These are phyloP conservation scores for Penicillium mononematosum DNA, from an alignment of 495 filamentous ascomycete genomes.

Conservation along the genomic window DNA sequence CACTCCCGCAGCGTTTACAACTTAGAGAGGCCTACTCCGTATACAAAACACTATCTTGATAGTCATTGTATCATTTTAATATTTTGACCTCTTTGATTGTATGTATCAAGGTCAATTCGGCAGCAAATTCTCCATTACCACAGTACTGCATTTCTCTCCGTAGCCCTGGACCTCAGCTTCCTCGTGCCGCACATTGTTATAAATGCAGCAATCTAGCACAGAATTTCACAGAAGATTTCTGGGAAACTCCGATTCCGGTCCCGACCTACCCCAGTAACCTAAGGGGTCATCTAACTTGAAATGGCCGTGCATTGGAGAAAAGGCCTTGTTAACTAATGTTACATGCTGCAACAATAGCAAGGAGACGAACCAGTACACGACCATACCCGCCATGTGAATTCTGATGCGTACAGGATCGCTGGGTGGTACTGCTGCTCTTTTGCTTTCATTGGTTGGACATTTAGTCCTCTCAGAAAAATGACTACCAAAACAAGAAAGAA, in stretches of 20 bases:
- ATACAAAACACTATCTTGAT: background rate
- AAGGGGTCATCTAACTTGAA: slow-evolving; percentile 38
- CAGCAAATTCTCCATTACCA: background rate
- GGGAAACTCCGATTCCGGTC: slow-evolving; percentile 38
- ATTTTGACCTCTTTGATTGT: background rate
- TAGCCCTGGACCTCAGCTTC: slow-evolving; percentile 28
- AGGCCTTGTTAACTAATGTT: slow-evolving; percentile 23
- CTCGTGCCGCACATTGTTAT: slow-evolving; percentile 40
- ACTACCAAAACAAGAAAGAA: slow-evolving; percentile 6
- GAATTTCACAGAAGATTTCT: slow-evolving; percentile 32
- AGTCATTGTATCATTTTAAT: background rate
- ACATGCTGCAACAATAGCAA: too few relatives aligned
- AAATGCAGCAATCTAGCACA: slow-evolving; percentile 37
- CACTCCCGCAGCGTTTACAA: background rate
- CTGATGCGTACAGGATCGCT: too few relatives aligned
- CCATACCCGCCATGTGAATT: too few relatives aligned
- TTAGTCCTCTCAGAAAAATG: background rate
- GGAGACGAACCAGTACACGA: too few relatives aligned
- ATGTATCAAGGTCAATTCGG: background rate
- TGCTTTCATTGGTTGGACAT: too few relatives aligned
- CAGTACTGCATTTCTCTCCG: slow-evolving; percentile 21
- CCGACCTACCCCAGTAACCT: slow-evolving; percentile 44
- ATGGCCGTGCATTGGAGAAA: slow-evolving; percentile 22
- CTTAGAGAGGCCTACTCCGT: too few relatives aligned
- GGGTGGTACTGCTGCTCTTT: too few relatives aligned